A percentile compares a stretch with the other conserved stretches of the same genome.
Evolutionary conservation across 148 eudicot species (phyloP).

Genomic region (Chenopodium formosanum): DNA sequence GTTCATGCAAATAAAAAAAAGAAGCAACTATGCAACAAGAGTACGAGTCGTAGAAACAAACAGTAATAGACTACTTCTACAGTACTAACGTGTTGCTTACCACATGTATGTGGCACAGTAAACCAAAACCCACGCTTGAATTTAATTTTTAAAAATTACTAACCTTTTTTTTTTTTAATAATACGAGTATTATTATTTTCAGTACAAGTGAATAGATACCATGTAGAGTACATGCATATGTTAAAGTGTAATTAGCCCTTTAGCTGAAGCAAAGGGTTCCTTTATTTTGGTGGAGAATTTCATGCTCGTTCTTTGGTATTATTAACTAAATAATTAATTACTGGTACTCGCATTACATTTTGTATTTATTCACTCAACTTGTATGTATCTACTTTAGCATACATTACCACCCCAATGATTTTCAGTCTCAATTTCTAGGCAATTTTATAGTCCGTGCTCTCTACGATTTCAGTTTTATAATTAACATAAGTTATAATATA

Average conservation of each 20-base stretch:
- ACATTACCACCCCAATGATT: neutral
- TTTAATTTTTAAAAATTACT: too few relatives aligned
- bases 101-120: neutral
- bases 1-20: neutral
- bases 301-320: neutral
- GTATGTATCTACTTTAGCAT: slow-evolving; percentile 6
- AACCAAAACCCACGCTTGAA: slow-evolving; percentile 11
- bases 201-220: neutral
- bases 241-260: neutral
- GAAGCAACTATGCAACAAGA: too few relatives aligned
- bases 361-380: neutral
- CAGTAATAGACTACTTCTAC: neutral
- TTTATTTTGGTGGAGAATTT: slow-evolving; percentile 3
- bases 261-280: neutral
- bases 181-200: too few relatives aligned
- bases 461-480: neutral
- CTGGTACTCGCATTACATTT: too few relatives aligned
- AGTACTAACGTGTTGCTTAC: neutral
- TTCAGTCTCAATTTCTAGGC: neutral
- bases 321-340: neutral
- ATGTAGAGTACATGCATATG: slow-evolving; percentile 8
- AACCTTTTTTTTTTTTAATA: too few relatives aligned
- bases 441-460: neutral
- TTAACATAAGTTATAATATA: too few relatives aligned
- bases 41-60: too few relatives aligned